phyloP scores from a whole-genome alignment of 2,329 filamentous ascomycete genomes.

The Aspergillus tanneri region DNA sequence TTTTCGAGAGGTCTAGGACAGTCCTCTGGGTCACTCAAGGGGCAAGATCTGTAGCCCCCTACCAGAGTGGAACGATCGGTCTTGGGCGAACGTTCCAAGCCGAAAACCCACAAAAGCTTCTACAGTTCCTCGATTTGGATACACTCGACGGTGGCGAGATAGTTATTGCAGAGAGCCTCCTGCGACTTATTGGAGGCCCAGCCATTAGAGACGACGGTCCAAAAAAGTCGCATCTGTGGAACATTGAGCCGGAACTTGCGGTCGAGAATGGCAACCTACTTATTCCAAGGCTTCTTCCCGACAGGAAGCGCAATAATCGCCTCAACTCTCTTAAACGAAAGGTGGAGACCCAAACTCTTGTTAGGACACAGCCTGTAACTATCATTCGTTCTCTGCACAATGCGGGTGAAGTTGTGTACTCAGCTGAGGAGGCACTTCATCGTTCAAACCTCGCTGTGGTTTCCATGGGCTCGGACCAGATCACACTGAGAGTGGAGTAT shows the following conservation, averaged over 20 bases:
- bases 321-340: slow-evolving; percentile 8
- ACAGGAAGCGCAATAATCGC: slow-evolving; percentile 8
- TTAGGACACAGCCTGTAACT: slow-evolving; percentile 2
- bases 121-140: slow-evolving; percentile 12
- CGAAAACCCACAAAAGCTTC: slow-evolving; percentile 7
- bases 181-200: neutral
- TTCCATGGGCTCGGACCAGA: neutral
- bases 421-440: slow-evolving; percentile 4
- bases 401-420: slow-evolving; percentile 4
- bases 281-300: slow-evolving; percentile 9
- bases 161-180: neutral
- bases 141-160: neutral
- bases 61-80: slow-evolving; percentile 9
- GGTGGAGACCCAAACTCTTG: slow-evolving; percentile 5
- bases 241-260: slow-evolving; percentile 8
- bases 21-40: slow-evolving; percentile 7
- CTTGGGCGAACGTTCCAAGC: slow-evolving; percentile 8
- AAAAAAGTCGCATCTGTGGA: slow-evolving; percentile 4
- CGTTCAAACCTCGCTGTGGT: neutral
- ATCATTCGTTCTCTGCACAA: neutral
- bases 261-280: slow-evolving; percentile 6
- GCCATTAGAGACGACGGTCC: neutral
- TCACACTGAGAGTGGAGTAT: slow-evolving; percentile 3
- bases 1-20: neutral
- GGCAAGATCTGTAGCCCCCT: slow-evolving; percentile 3